These are phyloP conservation scores for Talaromyces funiculosus DNA, from an alignment of 2,329 filamentous ascomycete genomes.

Conservation along the genomic window DNA sequence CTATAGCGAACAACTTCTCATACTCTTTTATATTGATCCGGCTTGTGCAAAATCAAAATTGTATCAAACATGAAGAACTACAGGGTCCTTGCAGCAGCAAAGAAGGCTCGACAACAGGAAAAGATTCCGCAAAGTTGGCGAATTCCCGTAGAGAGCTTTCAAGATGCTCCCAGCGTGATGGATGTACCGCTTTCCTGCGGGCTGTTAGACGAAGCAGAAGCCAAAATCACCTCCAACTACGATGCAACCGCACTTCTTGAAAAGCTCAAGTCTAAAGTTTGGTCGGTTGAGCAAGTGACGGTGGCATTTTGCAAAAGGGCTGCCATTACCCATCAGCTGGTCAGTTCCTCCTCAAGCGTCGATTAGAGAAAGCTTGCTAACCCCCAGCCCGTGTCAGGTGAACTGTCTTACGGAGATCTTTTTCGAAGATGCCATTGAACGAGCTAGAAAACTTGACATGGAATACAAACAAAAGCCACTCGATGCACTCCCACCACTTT, in stretches of 20 bases:
- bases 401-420: conserved; percentile 35
- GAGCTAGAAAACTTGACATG: conserved; percentile 23
- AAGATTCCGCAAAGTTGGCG: not conserved
- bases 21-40: not conserved
- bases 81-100: not conserved
- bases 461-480: not conserved
- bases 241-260: conserved; percentile 4
- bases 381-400: not conserved
- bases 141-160: not conserved
- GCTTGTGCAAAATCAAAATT: not conserved
- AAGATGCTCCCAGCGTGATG: conserved; percentile 3
- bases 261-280: not conserved
- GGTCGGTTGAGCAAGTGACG: conserved; percentile 20
- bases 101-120: not conserved
- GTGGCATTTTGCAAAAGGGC: conserved; percentile 39
- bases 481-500: conserved; percentile 25
- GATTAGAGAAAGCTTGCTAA: not conserved
- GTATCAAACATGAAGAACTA: not conserved
- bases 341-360: not conserved
- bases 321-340: conserved; percentile 23
- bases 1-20: not conserved
- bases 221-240: conserved; percentile 5
- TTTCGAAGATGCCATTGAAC: conserved; percentile 31
- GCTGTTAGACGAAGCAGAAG: conserved; percentile 2
- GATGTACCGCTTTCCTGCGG: conserved; percentile 10